Conservation (phyloP, 129 eudicot genomes). For the Gnaphalium uliginosum region DNA sequence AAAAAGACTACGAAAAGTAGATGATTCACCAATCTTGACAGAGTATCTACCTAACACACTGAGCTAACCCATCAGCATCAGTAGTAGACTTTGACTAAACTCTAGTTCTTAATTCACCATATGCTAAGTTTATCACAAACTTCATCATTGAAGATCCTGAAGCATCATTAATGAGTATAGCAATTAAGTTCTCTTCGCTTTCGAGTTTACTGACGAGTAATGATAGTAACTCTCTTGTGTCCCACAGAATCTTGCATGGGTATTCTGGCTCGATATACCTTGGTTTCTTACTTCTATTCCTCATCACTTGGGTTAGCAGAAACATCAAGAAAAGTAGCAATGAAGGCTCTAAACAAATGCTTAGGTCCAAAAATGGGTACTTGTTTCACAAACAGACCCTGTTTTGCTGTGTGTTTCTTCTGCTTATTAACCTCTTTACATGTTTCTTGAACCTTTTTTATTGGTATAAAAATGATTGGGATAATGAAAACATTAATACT, state of each 20-base stretch:
- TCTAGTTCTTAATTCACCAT: neutral
- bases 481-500: slow-evolving; percentile 44
- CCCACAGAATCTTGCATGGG: slow-evolving; percentile 40
- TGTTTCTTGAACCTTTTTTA: slow-evolving; percentile 49
- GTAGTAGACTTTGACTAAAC: slow-evolving; percentile 1
- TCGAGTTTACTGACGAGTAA: neutral
- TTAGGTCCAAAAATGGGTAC: slow-evolving; percentile 18
- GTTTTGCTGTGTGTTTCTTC: slow-evolving; percentile 45
- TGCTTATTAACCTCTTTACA: slow-evolving; percentile 47
- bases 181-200: slow-evolving; percentile 5
- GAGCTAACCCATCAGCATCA: neutral
- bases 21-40: no score
- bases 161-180: slow-evolving; percentile 18
- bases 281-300: slow-evolving; percentile 37
- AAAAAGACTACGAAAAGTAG: no score
- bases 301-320: slow-evolving; percentile 39
- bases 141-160: slow-evolving; percentile 17
- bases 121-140: neutral
- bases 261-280: slow-evolving; percentile 43
- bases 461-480: slow-evolving; percentile 61
- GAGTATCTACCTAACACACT: neutral
- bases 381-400: slow-evolving; percentile 41
- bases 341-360: slow-evolving; percentile 30
- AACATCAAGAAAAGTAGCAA: slow-evolving; percentile 9
- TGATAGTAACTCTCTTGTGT: slow-evolving; percentile 28